phyloP scores from a whole-genome alignment of 106 monocot species.

The Platanthera zijinensis region DNA sequence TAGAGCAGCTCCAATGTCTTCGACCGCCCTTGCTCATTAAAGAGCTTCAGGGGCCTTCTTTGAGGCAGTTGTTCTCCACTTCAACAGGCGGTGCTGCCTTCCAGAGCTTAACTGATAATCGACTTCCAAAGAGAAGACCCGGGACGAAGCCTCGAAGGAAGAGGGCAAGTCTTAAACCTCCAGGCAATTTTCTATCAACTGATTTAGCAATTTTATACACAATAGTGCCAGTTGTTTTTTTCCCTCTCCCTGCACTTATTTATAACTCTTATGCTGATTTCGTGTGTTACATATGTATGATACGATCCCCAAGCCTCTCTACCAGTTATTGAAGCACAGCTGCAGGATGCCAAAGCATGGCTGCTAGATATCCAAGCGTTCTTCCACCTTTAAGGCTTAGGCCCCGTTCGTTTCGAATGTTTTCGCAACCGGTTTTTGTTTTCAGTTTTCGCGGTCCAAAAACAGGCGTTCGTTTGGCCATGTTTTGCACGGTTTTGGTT shows the following conservation, averaged over 20 bases:
- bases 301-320: too few relatives aligned
- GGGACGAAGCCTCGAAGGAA: slow-evolving; percentile 58
- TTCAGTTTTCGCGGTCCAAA: too few relatives aligned
- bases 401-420: too few relatives aligned
- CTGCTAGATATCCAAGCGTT: too few relatives aligned
- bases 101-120: slow-evolving; percentile 49
- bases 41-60: not conserved
- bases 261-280: not conserved
- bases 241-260: not conserved
- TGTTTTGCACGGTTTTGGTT: too few relatives aligned
- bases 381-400: too few relatives aligned
- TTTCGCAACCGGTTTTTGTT: too few relatives aligned
- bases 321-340: too few relatives aligned
- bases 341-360: too few relatives aligned
- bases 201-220: too few relatives aligned
- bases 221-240: too few relatives aligned
- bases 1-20: not conserved
- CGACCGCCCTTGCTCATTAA: not conserved
- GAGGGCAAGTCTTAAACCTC: slow-evolving; percentile 66
- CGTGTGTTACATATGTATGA: not conserved
- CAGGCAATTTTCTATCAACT: slow-evolving; percentile 29
- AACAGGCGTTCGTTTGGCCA: too few relatives aligned
- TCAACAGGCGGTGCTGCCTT: slow-evolving; percentile 5
- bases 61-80: not conserved
- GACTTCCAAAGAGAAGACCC: slow-evolving; percentile 76